Base-by-base conservation (phyloP, 768 basidiomycete genomes). In the Amanita pallidorosea region DNA sequence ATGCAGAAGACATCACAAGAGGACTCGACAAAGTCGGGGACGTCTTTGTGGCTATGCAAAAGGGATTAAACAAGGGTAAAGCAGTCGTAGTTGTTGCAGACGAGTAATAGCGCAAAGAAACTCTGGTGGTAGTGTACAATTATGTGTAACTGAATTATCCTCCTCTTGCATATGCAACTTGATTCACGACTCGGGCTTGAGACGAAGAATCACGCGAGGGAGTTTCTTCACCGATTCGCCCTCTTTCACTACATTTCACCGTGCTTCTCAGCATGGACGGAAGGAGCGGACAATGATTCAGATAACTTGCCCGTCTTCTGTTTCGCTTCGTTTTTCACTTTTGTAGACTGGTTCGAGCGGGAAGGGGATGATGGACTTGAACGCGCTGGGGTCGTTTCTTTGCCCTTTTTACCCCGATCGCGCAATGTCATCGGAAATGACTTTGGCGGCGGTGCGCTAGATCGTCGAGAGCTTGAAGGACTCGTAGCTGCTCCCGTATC, bases 191-290 rank as follows among this genome's bases (percentile, higher is more conserved):
- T 45, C 56, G 18, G 70, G 64, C 2, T 75, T 68, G 63, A 88
- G 67, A 66, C 77, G 76, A 47, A 81, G 59, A 46, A 77, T 73
- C 5, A 83, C 78, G 50, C 70, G 69, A 0, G 77, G 80, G 1
- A 80, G 60, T 55, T 74, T 80, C 67, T 74, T 76, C 36, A 53
- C 56, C 17, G 45, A 53, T 49, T 9, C 46, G 23, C 44, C 41
- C 51, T 13, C 54, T 59, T 36, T 55, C 22, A 9, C 8, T 41
- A n/a, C 27, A 9, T 20, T 25, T 27, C 38, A 44, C 25, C 29
- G 15, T 9, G 17, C 2, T 20, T 25, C n/a, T 29, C 38, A 44
- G 40, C 2, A 18, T 41, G n/a, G 15, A 17, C 29, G 3, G 49
- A 42, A 11, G 23, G 23, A 13, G 22, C 13, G 18, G 49, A 42